Evolutionary conservation across 768 basidiomycete species (phyloP).

Genomic region (Russula sp.): DNA sequence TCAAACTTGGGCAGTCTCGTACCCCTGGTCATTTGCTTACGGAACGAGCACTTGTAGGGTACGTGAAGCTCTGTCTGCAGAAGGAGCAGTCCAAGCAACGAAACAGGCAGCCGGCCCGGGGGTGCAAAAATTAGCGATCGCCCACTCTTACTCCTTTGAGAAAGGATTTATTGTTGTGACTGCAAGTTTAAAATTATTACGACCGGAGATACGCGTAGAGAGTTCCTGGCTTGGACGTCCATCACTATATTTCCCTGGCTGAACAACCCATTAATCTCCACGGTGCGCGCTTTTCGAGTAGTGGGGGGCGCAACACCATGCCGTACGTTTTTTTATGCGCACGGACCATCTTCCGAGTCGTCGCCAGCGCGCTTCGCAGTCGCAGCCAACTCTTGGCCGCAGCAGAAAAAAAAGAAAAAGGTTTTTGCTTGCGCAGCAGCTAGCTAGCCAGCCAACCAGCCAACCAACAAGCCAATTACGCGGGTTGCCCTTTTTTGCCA

Average conservation of each 20-base stretch:
- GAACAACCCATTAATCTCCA: constrained; percentile 10
- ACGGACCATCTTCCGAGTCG: constrained; percentile 2
- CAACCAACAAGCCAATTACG: too few relatives aligned
- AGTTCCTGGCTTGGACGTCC: not conserved
- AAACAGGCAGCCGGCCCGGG: not conserved
- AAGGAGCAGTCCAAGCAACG: not conserved
- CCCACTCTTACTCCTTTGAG: constrained; percentile 5
- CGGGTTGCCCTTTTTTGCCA: not conserved
- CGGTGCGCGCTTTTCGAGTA: not conserved
- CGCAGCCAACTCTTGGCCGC: not conserved
- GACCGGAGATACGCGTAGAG: constrained; percentile 13
- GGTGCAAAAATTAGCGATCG: not conserved
- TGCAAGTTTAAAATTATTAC: not conserved
- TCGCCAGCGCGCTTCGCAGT: not conserved
- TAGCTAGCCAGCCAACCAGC: too few relatives aligned
- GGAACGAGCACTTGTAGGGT: not conserved
- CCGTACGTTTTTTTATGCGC: not conserved
- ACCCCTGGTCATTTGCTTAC: not conserved
- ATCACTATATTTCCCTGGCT: not conserved
- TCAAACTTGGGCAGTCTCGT: not conserved
- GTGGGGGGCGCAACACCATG: not conserved
- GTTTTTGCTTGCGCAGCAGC: too few relatives aligned
- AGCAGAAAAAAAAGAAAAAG: too few relatives aligned
- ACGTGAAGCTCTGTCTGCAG: not conserved
- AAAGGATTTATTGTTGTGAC: not conserved